Evolutionary conservation across 2,329 filamentous ascomycete genomes (phyloP), one percentile per base, ranked within the genome.

Genomic region (Ophiostoma ulmi): DNA sequence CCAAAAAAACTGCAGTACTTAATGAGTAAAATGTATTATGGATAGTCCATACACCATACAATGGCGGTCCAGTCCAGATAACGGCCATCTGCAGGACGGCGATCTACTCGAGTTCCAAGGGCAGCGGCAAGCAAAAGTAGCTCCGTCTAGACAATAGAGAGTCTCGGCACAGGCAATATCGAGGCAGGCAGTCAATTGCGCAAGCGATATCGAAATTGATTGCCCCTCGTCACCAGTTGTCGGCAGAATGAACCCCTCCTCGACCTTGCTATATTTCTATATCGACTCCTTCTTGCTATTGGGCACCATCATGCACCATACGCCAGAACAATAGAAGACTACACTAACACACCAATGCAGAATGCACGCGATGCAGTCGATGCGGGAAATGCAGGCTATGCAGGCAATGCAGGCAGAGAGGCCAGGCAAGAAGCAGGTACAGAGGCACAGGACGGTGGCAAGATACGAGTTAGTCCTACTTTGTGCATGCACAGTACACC

Each of bases 391-490:
- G 58, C 58, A 7, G 58, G 26, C 58, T 20, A 64, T 36, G 61
- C 61, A 64, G 35, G 61, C 61, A 35, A 38, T 38, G 61, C 61
- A 38, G 61, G 61, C 61, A 64, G 61, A 36, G 20, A 38, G 20
- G 14, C 61, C 35, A 64, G 61, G 31, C 31, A 64, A 64, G 61
- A 64, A 64, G 61, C 61, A 64, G 61, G 61, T 64, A 64, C 61
- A 64, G 61, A 64, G 35, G 61, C 39, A 38, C 61, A 64, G 61
- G 58, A 63, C 13, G 26, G 58, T 63, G 26, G 58, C 61, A 39
- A 64, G 17, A 38, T 64, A 64, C 35, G 61, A 64, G 31, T 64
- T 64, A 64, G 61, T 64, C 61, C 61, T 64, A 64, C 61, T 64
- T 64, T 39, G 61, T 64, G 35, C 61, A 64, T 64, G 35, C 58